Base-by-base conservation (phyloP, 2,329 filamentous ascomycete species). In the Thielaviopsis cerberus region DNA sequence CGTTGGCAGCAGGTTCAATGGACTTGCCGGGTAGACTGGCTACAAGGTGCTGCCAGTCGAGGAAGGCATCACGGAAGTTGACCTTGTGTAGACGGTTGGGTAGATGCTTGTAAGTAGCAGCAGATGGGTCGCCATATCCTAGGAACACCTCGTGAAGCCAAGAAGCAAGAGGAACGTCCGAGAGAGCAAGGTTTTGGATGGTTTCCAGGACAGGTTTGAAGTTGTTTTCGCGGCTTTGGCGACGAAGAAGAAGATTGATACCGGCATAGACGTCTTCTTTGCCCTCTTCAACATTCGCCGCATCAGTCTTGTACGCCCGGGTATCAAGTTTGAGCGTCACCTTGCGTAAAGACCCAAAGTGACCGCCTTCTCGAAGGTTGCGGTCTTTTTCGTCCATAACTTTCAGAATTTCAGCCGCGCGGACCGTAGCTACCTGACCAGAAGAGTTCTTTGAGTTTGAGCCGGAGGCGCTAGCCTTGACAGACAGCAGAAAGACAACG, bases 81-180 rank as follows among this genome's bases (percentile, higher is more conserved):
- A 98, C 74, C 58, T 79, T 86, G 65, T 82, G 81, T 62, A 94
- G 75, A 60, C 83, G 79, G 67, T 88, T 92, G 1, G 86, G 73
- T 17, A 98, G 72, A 55, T 88, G 83, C 62, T 86, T 88, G 71
- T 94, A 95, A 23, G 82, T 86, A 34, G 92, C 92, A 60, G 86
- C 84, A 27, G 88, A 80, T 59, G 92, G 91, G 69, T 98, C 90
- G 53, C 92, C 92, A 68, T 94, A 97, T 2, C 92, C 92, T n/a
- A 98, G 74, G 69, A 97, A 98, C 10, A 97, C 91, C 64, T 97
- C 92, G 65, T 95, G 88, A 51, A 98, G 76, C 92, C 92, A 98
- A 1, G 83, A 80, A 15, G 92, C 89, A 57, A 97, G 76, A 6
- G 87, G 86, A 22, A 91, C 83, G 64, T 94, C 87, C 0, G 89